These are phyloP conservation scores for Fraxinus ornus DNA, from an alignment of 305 asterid genomes.

Conservation along the genomic window DNA sequence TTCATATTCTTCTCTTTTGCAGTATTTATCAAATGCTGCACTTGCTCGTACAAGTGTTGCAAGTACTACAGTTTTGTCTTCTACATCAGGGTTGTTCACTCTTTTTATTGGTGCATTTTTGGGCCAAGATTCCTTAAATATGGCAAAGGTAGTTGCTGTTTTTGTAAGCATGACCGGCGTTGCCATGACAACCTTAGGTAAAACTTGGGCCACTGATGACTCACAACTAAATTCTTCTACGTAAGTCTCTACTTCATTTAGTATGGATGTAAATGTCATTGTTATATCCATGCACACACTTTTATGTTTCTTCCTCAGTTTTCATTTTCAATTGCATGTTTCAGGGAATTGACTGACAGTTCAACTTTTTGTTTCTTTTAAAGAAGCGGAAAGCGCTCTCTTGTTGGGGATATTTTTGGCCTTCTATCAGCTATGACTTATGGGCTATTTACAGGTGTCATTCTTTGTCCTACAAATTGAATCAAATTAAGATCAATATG, in stretches of 20 bases:
- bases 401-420: slow-evolving; percentile 89
- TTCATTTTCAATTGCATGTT: slow-evolving; percentile 39
- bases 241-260: slow-evolving; percentile 46
- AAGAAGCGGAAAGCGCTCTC: slow-evolving; percentile 78
- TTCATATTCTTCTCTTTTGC: slow-evolving; percentile 29
- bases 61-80: slow-evolving; percentile 93
- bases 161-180: slow-evolving; percentile 93
- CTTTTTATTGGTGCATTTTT: slow-evolving; percentile 86
- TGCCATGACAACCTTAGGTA: slow-evolving; percentile 90
- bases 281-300: slow-evolving; percentile 3
- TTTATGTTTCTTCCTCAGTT: slow-evolving; percentile 39
- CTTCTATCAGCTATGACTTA: slow-evolving; percentile 85
- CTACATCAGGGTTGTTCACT: slow-evolving; percentile 95
- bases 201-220: slow-evolving; percentile 98
- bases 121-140: slow-evolving; percentile 87
- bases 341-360: slow-evolving; percentile 57
- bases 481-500: slow-evolving; percentile 8
- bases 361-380: slow-evolving; percentile 61
- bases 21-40: slow-evolving; percentile 99
- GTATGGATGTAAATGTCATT: neutral
- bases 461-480: slow-evolving; percentile 8
- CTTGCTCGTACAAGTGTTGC: slow-evolving; percentile 99
- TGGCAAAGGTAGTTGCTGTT: slow-evolving; percentile 80
- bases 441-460: slow-evolving; percentile 85
- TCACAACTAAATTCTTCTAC: slow-evolving; percentile 50